Base-by-base conservation (phyloP, 805 yeast species). In the Metschnikowia continentalis region DNA sequence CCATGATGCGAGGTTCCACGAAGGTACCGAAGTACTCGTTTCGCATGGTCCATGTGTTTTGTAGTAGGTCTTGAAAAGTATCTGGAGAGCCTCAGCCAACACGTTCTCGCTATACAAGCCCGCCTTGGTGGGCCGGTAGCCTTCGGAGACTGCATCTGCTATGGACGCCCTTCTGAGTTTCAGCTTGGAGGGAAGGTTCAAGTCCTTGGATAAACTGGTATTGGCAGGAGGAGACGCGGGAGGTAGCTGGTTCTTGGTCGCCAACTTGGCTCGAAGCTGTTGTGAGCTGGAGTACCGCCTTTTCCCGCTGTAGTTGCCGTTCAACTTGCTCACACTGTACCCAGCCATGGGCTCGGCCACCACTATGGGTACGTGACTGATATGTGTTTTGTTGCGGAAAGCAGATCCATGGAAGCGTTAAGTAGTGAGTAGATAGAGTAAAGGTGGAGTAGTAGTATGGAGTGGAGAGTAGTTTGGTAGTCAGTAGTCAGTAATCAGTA, bases 71-170 rank as follows among this genome's bases (percentile, higher is more conserved):
- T n/a, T n/a, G n/a, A n/a, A n/a, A n/a, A n/a, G n/a, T n/a, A n/a
- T n/a, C n/a, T n/a, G n/a, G n/a, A n/a, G n/a, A n/a, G n/a, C n/a
- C n/a, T n/a, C n/a, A n/a, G 83, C 82, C 60, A 88, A 66, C 2
- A 89, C 83, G 52, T 80, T 81, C 64, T 87, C 94, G 62, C 86
- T 84, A 64, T 87, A 87, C 50, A 88, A 68, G 5, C 95, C 95
- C 54, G 82, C 80, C 60, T 81, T 86, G 0, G 95, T 88, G 17
- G 85, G 82, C 55, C 92, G 72, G 58, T 82, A 71, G 10, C 91
- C 91, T 63, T 87, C 92, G 8, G 82, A 79, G 7, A 84, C 85
- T 3, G 94, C 91, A 59, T 86, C 94, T 1, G 76, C 86, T 48
- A 82, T 77, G 51, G 88, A 83, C 45, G 85, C 84, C 58, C 88